Evolutionary conservation across 1,139 yeast genomes (phyloP), one percentile per base, ranked within the genome.

Genomic region (Yamadazyma atlantica): DNA sequence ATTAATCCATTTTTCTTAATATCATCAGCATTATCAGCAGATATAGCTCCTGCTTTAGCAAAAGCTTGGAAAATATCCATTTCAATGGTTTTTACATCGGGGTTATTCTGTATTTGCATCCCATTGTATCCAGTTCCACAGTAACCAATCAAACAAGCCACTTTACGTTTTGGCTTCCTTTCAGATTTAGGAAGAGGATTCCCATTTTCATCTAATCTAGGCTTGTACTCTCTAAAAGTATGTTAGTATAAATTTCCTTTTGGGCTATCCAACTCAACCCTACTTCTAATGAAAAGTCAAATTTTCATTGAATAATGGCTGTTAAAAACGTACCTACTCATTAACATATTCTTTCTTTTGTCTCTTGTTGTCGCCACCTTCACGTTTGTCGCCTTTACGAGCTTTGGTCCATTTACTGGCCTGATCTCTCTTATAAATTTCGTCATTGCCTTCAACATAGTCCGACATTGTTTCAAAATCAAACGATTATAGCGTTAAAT

Each of bases 111-210:
- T 48, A 86, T 70, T 62, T 92, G 99, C 96, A 92, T 88, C 10
- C 99, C 99, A 60, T 88, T 95, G 62, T 90, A 92, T 0, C 98
- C 98, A 0, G 97, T 84, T 34, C 99, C 99, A 61, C 97, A 92
- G 65, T 92, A 92, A 1, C 99, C 98, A 50, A 92, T 73, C 82
- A 89, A 74, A 48, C 87, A 84, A 0, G 97, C 97, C 16, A 89
- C 96, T 60, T 92, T 92, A 44, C 77, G 73, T 66, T 85, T 85
- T n/a, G 94, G 94, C 49, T 70, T 72, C 50, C 92, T 67, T 53
- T 82, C 88, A n/a, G 75, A 67, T 32, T 64, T 69, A 13, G 74
- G 74, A 29, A 80, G 58, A 9, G 82, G 81, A 26, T 76, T 71
- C 8, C 90, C 90, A 30, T 79, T 61, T 21, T 69, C 84, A 57